Conservation (phyloP, 495 filamentous ascomycete genomes). For the Aspergillus cristatus region DNA sequence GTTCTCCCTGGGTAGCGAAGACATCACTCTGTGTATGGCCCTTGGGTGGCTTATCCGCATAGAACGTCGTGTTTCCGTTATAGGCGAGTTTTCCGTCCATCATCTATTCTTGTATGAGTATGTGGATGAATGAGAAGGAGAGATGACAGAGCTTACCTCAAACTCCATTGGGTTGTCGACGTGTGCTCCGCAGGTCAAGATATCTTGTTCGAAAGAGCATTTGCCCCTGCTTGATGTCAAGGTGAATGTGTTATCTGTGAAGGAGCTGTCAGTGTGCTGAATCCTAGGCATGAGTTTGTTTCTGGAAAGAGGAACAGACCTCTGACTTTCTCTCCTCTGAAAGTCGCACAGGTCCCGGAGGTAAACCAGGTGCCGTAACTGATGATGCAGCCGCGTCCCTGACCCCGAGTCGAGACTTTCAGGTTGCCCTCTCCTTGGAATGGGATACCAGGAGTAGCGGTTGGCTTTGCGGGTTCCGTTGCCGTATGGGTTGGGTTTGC, state of each 20-base stretch:
- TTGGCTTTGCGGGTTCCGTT: slow-evolving; percentile 6
- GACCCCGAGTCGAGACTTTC: slow-evolving; percentile 43
- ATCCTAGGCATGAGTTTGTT: neutral
- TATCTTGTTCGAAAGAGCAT: slow-evolving; percentile 40
- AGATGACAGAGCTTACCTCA: slow-evolving; percentile 24
- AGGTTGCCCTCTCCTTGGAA: slow-evolving; percentile 52
- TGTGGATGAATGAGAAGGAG: neutral
- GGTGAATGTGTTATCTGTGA: slow-evolving; percentile 45
- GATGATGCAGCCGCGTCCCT: slow-evolving; percentile 58
- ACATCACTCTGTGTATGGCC: slow-evolving; percentile 35
- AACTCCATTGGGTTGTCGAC: slow-evolving; percentile 36
- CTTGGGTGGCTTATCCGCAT: slow-evolving; percentile 47
- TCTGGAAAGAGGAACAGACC: slow-evolving; percentile 20
- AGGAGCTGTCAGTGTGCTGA: slow-evolving; percentile 1
- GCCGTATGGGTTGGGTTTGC: slow-evolving; percentile 32
- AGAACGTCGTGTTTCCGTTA: slow-evolving; percentile 43
- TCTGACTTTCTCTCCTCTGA: slow-evolving; percentile 41
- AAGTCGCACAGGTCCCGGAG: slow-evolving; percentile 61
- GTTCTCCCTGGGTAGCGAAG: slow-evolving; percentile 24
- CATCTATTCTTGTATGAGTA: slow-evolving; percentile 13
- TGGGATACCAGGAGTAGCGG: slow-evolving; percentile 26
- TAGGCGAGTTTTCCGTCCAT: slow-evolving; percentile 40
- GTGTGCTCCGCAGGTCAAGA: slow-evolving; percentile 41
- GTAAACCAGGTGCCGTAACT: slow-evolving; percentile 60
- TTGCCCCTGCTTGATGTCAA: slow-evolving; percentile 50